Conservation (phyloP, 805 yeast species). For the Candida tallmaniae region DNA sequence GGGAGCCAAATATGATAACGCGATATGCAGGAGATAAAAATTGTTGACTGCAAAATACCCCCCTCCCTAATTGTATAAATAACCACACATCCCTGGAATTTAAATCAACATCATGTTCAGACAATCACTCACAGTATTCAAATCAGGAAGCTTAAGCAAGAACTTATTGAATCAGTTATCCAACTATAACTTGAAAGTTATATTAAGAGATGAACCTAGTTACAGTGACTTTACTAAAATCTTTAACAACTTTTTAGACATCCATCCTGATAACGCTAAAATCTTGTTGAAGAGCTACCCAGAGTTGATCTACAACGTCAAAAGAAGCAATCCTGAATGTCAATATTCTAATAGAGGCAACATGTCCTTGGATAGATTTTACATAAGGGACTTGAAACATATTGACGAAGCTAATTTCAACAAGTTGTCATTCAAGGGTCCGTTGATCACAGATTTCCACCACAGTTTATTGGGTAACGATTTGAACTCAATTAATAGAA, state of each 20-base stretch:
- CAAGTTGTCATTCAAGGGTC: slow-evolving; percentile 14
- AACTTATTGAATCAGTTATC: slow-evolving; percentile 7
- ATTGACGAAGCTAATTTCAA: slow-evolving; percentile 10
- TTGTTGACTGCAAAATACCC: no score
- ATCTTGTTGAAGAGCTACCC: slow-evolving; percentile 16
- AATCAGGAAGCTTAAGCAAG: slow-evolving; percentile 9
- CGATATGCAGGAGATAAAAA: no score
- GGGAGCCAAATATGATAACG: no score
- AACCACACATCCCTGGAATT: no score
- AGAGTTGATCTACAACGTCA: slow-evolving; percentile 1
- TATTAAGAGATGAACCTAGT: slow-evolving; percentile 14
- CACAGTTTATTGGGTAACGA: slow-evolving; percentile 38
- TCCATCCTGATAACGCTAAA: slow-evolving; percentile 32
- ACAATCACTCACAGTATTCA: slow-evolving; percentile 12
- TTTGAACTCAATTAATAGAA: slow-evolving; percentile 32
- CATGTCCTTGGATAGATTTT: slow-evolving; percentile 6
- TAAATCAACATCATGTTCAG: slow-evolving; percentile 11
- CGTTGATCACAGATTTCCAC: slow-evolving; percentile 32
- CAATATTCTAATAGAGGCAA: neutral
- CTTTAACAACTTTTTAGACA: slow-evolving; percentile 22
- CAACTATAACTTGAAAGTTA: slow-evolving; percentile 8
- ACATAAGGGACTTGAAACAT: slow-evolving; percentile 12
- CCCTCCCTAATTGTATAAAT: no score
- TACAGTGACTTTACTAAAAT: slow-evolving; percentile 25
- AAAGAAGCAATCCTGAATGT: no score